A percentile compares a stretch with the other conserved stretches of the same genome.
Conservation (phyloP, 2,329 filamentous ascomycete genomes). For the Xylariomycetidae sp. region DNA sequence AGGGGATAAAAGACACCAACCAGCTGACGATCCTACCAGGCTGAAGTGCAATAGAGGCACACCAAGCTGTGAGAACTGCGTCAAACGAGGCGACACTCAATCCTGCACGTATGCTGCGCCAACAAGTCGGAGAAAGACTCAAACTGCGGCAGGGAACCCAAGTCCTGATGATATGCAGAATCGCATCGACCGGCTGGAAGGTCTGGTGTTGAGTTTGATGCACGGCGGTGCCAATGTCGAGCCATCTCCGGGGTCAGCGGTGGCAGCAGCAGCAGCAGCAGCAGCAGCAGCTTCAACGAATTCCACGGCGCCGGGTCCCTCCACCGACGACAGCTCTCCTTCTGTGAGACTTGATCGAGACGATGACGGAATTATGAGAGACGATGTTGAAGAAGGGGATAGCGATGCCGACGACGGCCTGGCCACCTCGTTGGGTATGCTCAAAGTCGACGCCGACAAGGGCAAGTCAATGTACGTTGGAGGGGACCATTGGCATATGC, state of each 20-base stretch:
- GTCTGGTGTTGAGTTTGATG: slow-evolving; percentile 88
- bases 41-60: slow-evolving; percentile 84
- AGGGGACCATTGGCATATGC: slow-evolving; percentile 76
- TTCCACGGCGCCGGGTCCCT: slow-evolving; percentile 21
- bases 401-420: slow-evolving; percentile 65
- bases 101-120: slow-evolving; percentile 82
- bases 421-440: slow-evolving; percentile 69
- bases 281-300: slow-evolving; percentile 25
- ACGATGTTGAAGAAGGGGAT: slow-evolving; percentile 51
- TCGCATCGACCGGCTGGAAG: slow-evolving; percentile 90
- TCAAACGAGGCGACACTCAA: slow-evolving; percentile 73
- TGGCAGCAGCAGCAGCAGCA: slow-evolving; percentile 28
- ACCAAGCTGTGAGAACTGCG: slow-evolving; percentile 84
- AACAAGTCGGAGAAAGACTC: slow-evolving; percentile 64
- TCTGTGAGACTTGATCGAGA: slow-evolving; percentile 47
- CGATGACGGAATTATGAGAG: slow-evolving; percentile 47
- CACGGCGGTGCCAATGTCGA: slow-evolving; percentile 64
- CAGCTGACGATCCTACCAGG: slow-evolving; percentile 28
- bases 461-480: slow-evolving; percentile 77
- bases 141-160: slow-evolving; percentile 47
- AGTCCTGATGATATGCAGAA: slow-evolving; percentile 96
- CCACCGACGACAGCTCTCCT: slow-evolving; percentile 38
- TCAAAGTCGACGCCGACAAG: slow-evolving; percentile 74
- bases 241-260: too few species aligned
- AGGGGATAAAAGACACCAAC: not conserved